These are phyloP conservation scores for Chloranthus sessilifolius DNA, from an alignment of 164 flowering plant species.

Conservation along the genomic window DNA sequence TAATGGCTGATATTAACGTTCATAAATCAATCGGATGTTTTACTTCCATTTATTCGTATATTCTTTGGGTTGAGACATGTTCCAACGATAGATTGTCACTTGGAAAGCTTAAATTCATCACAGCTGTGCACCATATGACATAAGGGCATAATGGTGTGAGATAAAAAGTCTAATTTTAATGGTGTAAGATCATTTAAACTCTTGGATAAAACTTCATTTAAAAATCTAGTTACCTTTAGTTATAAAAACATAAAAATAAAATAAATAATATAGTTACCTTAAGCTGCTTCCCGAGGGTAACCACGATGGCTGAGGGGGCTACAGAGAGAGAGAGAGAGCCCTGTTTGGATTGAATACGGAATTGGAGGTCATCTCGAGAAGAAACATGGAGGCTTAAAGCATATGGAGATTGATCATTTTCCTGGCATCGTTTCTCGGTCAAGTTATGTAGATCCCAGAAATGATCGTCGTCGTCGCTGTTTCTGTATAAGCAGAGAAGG, in stretches of 20 bases:
- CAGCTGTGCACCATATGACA: too few species aligned
- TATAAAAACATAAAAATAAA: background rate
- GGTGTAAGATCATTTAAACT: too few species aligned
- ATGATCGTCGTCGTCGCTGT: constrained; percentile 7
- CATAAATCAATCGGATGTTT: too few species aligned
- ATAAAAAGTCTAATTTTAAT: too few species aligned
- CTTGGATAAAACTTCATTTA: too few species aligned
- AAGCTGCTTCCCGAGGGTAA: constrained; percentile 12
- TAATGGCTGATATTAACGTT: too few species aligned
- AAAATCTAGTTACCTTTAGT: background rate
- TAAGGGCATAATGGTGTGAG: too few species aligned
- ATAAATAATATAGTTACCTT: constrained; percentile 9
- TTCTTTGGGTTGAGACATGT: too few species aligned
- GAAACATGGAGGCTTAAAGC: constrained; percentile 34
- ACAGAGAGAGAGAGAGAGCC: constrained; percentile 26
- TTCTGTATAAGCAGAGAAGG: constrained; percentile 24
- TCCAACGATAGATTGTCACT: too few species aligned
- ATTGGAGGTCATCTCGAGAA: constrained; percentile 9
- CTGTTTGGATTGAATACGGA: constrained; percentile 11
- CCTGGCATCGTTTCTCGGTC: background rate
- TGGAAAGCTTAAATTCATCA: too few species aligned
- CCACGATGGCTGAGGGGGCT: constrained; percentile 21
- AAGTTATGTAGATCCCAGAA: background rate
- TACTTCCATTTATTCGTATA: too few species aligned
- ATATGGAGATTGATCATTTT: constrained; percentile 2